phyloP scores from a whole-genome alignment of 345 rosid species.

The Populus davidiana region DNA sequence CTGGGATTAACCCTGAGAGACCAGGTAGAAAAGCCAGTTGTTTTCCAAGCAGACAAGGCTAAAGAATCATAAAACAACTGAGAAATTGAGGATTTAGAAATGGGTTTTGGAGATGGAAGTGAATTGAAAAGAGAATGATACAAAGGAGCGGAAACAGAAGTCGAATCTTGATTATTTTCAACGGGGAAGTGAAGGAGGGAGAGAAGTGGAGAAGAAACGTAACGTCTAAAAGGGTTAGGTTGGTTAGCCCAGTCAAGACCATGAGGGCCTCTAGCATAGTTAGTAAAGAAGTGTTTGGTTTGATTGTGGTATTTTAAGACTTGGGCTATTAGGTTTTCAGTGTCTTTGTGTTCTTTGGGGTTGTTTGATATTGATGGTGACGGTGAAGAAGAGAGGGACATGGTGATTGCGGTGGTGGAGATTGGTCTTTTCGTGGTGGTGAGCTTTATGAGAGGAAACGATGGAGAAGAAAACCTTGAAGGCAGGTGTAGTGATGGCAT shows the following conservation, averaged over 20 bases:
- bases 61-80: constrained; percentile 65
- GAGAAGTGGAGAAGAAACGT: constrained; percentile 53
- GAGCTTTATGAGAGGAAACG: neutral
- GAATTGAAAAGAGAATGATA: constrained; percentile 58
- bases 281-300: constrained; percentile 67
- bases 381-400: constrained; percentile 33
- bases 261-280: constrained; percentile 75
- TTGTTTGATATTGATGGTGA: constrained; percentile 19
- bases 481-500: constrained; percentile 10
- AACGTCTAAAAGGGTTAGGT: constrained; percentile 88
- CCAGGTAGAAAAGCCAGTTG: constrained; percentile 76
- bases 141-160: constrained; percentile 24
- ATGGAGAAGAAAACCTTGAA: neutral
- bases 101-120: constrained; percentile 56
- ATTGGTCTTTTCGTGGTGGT: neutral
- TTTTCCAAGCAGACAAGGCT: constrained; percentile 93
- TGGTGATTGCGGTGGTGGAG: constrained; percentile 26
- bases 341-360: constrained; percentile 16
- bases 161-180: constrained; percentile 12
- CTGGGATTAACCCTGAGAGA: constrained; percentile 94
- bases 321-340: constrained; percentile 34
- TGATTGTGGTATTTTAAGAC: constrained; percentile 64
- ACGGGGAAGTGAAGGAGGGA: constrained; percentile 48
- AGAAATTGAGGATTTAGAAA: constrained; percentile 57
- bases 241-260: constrained; percentile 96